Percentiles rank a stretch among this genome's conserved stretches.
Evolutionary conservation across 2,329 filamentous ascomycete species (phyloP).

Genomic region (Colletotrichum shisoi): DNA sequence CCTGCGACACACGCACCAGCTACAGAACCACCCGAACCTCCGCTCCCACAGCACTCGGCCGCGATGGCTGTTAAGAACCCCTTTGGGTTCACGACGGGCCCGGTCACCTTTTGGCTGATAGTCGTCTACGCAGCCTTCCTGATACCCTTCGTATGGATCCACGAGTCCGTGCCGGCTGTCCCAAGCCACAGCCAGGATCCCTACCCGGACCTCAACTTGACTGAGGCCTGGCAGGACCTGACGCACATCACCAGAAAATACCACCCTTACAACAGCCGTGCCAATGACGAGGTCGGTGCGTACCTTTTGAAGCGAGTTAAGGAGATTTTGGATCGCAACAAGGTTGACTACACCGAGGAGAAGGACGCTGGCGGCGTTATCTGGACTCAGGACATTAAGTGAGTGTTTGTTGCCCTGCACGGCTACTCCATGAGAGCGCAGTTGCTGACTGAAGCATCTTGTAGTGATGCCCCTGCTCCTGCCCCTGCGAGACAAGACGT

Average conservation of each 20-base stretch:
- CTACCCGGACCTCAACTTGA: constrained; percentile 76
- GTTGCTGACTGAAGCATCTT: background rate
- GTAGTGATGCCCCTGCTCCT: background rate
- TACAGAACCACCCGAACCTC: background rate
- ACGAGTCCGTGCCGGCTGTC: constrained; percentile 76
- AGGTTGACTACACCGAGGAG: constrained; percentile 57
- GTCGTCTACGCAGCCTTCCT: constrained; percentile 80
- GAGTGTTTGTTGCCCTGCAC: constrained; percentile 23
- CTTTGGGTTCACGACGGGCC: constrained; percentile 79
- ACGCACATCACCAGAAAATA: constrained; percentile 75
- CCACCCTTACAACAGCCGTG: constrained; percentile 87
- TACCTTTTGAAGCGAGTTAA: constrained; percentile 78
- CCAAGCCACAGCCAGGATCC: constrained; percentile 60
- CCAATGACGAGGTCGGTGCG: constrained; percentile 80
- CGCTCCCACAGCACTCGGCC: constrained; percentile 33
- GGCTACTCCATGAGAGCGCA: too few species aligned
- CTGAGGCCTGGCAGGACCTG: constrained; percentile 86
- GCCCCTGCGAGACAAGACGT: constrained; percentile 2
- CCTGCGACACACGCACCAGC: background rate
- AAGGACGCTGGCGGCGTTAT: constrained; percentile 45
- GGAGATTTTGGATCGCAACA: constrained; percentile 71
- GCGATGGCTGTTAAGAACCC: constrained; percentile 54
- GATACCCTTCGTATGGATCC: constrained; percentile 74
- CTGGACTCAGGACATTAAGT: constrained; percentile 41
- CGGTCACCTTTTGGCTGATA: constrained; percentile 82